These are phyloP conservation scores for Soucietia sequanensis DNA, from an alignment of 805 yeast species.

Conservation along the genomic window DNA sequence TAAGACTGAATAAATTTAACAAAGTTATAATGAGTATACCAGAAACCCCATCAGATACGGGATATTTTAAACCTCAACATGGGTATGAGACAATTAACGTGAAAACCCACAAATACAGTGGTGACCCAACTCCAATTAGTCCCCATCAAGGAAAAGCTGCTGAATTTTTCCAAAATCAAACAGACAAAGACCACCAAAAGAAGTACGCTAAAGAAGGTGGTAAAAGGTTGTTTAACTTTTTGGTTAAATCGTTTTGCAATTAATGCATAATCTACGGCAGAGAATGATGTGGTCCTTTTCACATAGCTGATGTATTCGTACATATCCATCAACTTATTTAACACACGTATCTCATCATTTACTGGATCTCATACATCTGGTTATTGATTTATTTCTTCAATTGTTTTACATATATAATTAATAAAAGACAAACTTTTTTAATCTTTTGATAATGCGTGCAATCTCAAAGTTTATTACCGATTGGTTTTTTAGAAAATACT, in stretches of 20 bases:
- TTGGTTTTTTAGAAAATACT: not conserved
- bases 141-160: conserved; percentile 24
- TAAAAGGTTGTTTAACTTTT: conserved; percentile 17
- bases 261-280: conserved; percentile 9
- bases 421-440: too few species aligned
- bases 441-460: too few species aligned
- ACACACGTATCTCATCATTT: too few species aligned
- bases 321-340: too few species aligned
- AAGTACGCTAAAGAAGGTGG: conserved; percentile 30
- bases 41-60: conserved; percentile 27
- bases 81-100: conserved; percentile 31
- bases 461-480: too few species aligned
- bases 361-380: too few species aligned
- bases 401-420: not conserved
- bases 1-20: too few species aligned
- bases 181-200: conserved; percentile 32
- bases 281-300: not conserved
- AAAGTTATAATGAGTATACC: conserved; percentile 17
- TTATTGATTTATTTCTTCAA: not conserved
- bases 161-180: conserved; percentile 25
- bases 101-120: conserved; percentile 29
- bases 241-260: conserved; percentile 19
- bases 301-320: too few species aligned
- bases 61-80: conserved; percentile 25
- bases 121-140: conserved; percentile 31